Evolutionary conservation across 352 stramenopile genomes (phyloP).

Genomic region (Phytopythium ostracodes): DNA sequence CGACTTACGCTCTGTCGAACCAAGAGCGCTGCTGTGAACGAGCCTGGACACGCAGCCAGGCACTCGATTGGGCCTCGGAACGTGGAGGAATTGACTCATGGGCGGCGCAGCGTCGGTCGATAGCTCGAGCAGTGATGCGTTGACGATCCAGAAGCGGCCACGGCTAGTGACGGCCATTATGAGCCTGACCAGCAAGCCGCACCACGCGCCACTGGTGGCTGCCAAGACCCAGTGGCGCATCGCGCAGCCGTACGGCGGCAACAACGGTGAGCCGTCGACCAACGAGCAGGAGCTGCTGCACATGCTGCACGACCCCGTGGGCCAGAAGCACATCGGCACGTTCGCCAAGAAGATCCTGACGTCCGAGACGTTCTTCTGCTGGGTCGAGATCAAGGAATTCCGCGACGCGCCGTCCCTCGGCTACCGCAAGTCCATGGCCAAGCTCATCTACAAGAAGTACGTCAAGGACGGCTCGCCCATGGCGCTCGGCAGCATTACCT

Average conservation of each 20-base stretch:
- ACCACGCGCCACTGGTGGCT: slow-evolving; percentile 63
- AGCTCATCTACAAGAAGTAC: slow-evolving; percentile 86
- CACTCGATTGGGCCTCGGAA: not conserved
- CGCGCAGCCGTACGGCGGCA: slow-evolving; percentile 40
- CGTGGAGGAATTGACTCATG: slow-evolving; percentile 8
- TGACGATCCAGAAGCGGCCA: slow-evolving; percentile 40
- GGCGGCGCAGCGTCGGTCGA: slow-evolving; percentile 43
- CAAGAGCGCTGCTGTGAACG: not conserved
- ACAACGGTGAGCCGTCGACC: slow-evolving; percentile 37
- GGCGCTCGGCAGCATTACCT: slow-evolving; percentile 71
- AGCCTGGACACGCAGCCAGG: not conserved
- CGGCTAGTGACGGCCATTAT: slow-evolving; percentile 45
- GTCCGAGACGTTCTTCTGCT: slow-evolving; percentile 82
- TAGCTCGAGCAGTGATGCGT: slow-evolving; percentile 8
- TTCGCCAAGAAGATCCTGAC: slow-evolving; percentile 85
- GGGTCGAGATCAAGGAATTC: slow-evolving; percentile 86
- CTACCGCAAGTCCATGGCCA: slow-evolving; percentile 70
- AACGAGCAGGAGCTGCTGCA: slow-evolving; percentile 67
- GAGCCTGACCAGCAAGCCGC: slow-evolving; percentile 53
- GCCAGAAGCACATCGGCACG: slow-evolving; percentile 75
- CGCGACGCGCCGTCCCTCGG: slow-evolving; percentile 54
- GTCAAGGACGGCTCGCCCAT: slow-evolving; percentile 73
- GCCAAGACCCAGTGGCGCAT: slow-evolving; percentile 83
- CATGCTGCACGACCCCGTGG: slow-evolving; percentile 73
- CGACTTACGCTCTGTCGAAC: too few species aligned